A percentile compares a stretch with the other conserved stretches of the same genome.
Evolutionary conservation across 495 filamentous ascomycete genomes (phyloP).

Genomic region (Amphirosellinia nigrospora): DNA sequence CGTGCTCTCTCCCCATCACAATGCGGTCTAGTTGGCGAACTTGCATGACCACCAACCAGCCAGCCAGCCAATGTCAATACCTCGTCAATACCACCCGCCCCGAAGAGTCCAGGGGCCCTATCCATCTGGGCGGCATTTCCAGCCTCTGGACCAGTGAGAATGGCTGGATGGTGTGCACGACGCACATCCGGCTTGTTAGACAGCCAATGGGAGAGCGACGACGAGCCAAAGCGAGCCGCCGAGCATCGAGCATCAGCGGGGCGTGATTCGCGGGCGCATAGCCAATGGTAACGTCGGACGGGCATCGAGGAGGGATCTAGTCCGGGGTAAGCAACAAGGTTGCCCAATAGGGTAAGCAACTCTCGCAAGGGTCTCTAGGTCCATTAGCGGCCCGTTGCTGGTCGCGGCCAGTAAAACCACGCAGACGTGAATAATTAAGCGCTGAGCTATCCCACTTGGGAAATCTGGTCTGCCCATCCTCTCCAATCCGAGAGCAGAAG

Average conservation of each 20-base stretch:
- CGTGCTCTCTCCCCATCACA: slow-evolving; percentile 6
- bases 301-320: slow-evolving; percentile 4
- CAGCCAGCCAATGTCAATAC: slow-evolving; percentile 30
- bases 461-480: slow-evolving; percentile 14
- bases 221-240: slow-evolving; percentile 35
- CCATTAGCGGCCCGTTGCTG: slow-evolving; percentile 17
- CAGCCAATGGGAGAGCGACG: slow-evolving; percentile 34
- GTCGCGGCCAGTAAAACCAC: slow-evolving; percentile 9
- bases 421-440: slow-evolving; percentile 25
- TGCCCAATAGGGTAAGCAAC: neutral
- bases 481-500: slow-evolving; percentile 15
- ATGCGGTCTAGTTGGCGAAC: slow-evolving; percentile 15
- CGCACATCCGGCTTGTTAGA: slow-evolving; percentile 30
- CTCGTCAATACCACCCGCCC: slow-evolving; percentile 39
- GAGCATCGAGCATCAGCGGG: slow-evolving; percentile 25
- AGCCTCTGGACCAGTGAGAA: slow-evolving; percentile 37
- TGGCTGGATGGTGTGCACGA: slow-evolving; percentile 39
- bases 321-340: slow-evolving; percentile 6
- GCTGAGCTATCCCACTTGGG: slow-evolving; percentile 26
- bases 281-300: slow-evolving; percentile 34
- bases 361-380: slow-evolving; percentile 14
- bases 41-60: slow-evolving; percentile 28
- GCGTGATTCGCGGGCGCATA: slow-evolving; percentile 29
- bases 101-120: slow-evolving; percentile 30
- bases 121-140: slow-evolving; percentile 38